These are phyloP conservation scores for Fusarium globosum DNA, from an alignment of 2,329 filamentous ascomycete species.

Conservation along the genomic window DNA sequence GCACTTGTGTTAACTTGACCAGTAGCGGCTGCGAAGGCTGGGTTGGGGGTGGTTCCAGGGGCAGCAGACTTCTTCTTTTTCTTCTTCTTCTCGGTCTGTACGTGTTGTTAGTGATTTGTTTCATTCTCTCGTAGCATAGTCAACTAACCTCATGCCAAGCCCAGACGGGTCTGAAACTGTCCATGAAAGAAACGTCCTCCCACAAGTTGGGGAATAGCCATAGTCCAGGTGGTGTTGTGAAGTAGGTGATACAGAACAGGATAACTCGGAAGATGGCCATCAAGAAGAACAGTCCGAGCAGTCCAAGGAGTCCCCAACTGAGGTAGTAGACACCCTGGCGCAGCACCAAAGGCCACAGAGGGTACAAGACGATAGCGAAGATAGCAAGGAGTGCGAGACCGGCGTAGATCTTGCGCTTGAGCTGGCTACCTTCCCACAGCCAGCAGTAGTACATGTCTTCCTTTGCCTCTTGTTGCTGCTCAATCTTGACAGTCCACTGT, in stretches of 20 bases:
- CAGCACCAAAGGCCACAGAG: slow-evolving; percentile 92
- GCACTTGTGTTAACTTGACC: slow-evolving; percentile 65
- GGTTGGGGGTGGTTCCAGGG: slow-evolving; percentile 50
- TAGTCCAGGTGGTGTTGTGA: slow-evolving; percentile 84
- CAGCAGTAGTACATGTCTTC: slow-evolving; percentile 96
- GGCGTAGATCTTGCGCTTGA: slow-evolving; percentile 94
- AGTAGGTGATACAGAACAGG: slow-evolving; percentile 92
- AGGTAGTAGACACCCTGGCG: slow-evolving; percentile 97
- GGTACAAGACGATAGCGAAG: slow-evolving; percentile 92
- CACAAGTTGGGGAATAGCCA: slow-evolving; percentile 99
- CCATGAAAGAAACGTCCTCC: slow-evolving; percentile 98
- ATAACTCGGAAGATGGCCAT: slow-evolving; percentile 98
- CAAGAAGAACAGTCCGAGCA: slow-evolving; percentile 92
- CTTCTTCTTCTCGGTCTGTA: slow-evolving; percentile 53
- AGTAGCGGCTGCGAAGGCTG: slow-evolving; percentile 63
- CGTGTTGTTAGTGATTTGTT: slow-evolving; percentile 32
- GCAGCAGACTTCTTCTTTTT: slow-evolving; percentile 67
- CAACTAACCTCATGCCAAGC: slow-evolving; percentile 92
- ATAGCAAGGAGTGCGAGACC: slow-evolving; percentile 83
- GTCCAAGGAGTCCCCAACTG: slow-evolving; percentile 89
- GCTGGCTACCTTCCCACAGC: slow-evolving; percentile 93
- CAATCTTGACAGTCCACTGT: slow-evolving; percentile 93
- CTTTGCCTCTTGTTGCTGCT: slow-evolving; percentile 90
- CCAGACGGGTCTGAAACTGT: slow-evolving; percentile 96
- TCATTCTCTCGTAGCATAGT: not conserved